These are phyloP conservation scores for Clarkia xantiana DNA, from an alignment of 345 rosid genomes.

Conservation along the genomic window DNA sequence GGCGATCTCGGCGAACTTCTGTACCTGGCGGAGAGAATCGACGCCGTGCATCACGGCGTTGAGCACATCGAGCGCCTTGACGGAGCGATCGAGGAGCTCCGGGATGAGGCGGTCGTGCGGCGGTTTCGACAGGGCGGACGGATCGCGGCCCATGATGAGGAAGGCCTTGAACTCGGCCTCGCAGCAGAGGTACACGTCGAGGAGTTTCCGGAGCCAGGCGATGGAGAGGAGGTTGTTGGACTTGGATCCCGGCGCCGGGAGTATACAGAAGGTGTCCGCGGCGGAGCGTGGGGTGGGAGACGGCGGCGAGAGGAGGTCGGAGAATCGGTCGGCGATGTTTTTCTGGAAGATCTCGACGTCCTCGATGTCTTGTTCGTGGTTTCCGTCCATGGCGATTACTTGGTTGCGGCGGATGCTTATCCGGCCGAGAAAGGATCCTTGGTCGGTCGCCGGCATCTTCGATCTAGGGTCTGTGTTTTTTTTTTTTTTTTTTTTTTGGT, in stretches of 20 bases:
- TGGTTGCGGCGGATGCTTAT: constrained; percentile 83
- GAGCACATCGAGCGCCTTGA: constrained; percentile 71
- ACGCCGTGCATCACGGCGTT: constrained; percentile 66
- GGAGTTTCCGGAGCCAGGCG: constrained; percentile 71
- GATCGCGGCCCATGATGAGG: constrained; percentile 61
- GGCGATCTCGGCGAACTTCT: constrained; percentile 59
- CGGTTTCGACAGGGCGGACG: constrained; percentile 50
- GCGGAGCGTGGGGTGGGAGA: constrained; percentile 9
- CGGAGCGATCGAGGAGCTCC: constrained; percentile 62
- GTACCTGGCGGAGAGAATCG: constrained; percentile 61
- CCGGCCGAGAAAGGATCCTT: constrained; percentile 69
- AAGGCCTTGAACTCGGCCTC: constrained; percentile 93
- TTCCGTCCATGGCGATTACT: constrained; percentile 63
- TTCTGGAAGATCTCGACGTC: constrained; percentile 72
- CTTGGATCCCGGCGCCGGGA: no score
- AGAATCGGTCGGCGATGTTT: constrained; percentile 71
- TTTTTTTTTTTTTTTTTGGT: no score
- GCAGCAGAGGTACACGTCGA: constrained; percentile 81
- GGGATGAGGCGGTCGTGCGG: constrained; percentile 77
- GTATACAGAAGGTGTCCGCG: constrained; percentile 30
- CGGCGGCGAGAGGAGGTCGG: constrained; percentile 28
- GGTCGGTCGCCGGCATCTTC: constrained; percentile 52
- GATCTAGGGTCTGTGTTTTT: no score
- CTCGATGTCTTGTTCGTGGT: constrained; percentile 66
- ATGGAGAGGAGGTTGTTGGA: no score